These are phyloP conservation scores for Leucocoprinus birnbaumii DNA, from an alignment of 768 basidiomycete genomes.

Conservation along the genomic window DNA sequence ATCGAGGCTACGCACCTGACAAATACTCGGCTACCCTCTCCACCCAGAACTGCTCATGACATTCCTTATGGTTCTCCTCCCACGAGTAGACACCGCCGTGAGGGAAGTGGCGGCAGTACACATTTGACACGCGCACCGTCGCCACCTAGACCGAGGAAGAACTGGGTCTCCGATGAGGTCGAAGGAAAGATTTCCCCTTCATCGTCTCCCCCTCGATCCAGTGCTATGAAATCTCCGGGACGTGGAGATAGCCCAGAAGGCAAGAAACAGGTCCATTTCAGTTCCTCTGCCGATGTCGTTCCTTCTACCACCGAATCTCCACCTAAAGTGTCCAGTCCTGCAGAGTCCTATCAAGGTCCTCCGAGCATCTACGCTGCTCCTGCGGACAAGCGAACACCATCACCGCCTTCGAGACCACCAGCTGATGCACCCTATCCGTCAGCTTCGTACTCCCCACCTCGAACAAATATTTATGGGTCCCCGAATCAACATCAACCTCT, in stretches of 20 bases:
- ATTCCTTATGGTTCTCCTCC: conserved; percentile 14
- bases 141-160: conserved; percentile 20
- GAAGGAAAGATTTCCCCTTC: conserved; percentile 24
- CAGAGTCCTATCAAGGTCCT: conserved; percentile 16
- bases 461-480: conserved; percentile 11
- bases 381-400: conserved; percentile 13
- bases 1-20: background rate
- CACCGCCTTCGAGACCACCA: conserved; percentile 6
- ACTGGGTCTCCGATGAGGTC: conserved; percentile 42
- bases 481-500: conserved; percentile 17
- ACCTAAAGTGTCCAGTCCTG: conserved; percentile 17
- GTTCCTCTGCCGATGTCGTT: conserved; percentile 39
- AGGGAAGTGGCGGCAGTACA: conserved; percentile 26
- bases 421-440: background rate
- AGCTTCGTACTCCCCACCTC: conserved; percentile 1
- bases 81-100: conserved; percentile 15
- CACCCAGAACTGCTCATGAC: background rate
- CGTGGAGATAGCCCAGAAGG: conserved; percentile 28
- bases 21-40: background rate
- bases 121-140: conserved; percentile 18
- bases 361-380: conserved; percentile 14
- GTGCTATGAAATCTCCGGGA: conserved; percentile 10
- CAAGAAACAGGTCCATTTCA: conserved; percentile 48
- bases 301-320: conserved; percentile 18
- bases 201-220: conserved; percentile 14